Base-by-base conservation (phyloP, 768 basidiomycete species). In the Crassisporium funariophilum region DNA sequence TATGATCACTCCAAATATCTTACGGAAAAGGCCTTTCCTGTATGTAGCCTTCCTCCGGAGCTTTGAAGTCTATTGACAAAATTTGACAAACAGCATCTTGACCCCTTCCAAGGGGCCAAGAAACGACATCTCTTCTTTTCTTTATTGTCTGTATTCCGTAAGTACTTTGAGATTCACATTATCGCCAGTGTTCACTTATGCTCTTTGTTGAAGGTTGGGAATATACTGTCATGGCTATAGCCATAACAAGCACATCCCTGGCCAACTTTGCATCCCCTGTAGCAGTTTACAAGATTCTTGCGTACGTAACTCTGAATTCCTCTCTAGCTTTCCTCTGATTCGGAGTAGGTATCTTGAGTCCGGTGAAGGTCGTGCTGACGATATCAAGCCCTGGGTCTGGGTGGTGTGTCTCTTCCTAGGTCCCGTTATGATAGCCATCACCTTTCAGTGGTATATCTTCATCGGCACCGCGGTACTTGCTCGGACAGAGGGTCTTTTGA, bases 351-450 rank as follows among this genome's bases (percentile, higher is more conserved):
- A 85, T 52, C 64, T 89, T 16, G 84, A 88, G 62, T 71, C 62
- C 4, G 64, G 67, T 8, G 81, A 79, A 46, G 68, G 62, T 15
- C 71, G 81, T 0, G 56, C 65, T 10, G 62, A n/a, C n/a, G n/a
- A 83, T 22, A 73, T 76, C 25, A 50, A 47, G 10, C 86, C 88
- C 0, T 87, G 86, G 80, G 76, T 88, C 8, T 89, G 87, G 86
- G 75, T 88, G 21, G 21, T 66, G 0, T 67, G 67, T 55, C 65
- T 84, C 5, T 77, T 82, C 55, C 35, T 77, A 3, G 82, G 78
- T 17, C 78, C 81, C 7, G 56, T 71, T 3, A 1, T 75, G 4
- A 67, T 64, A 7, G 69, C 77, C 1, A n/a, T 86, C 4, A 56
- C 67, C 31, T 74, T 78, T 48, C 82, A 88, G 52, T 75, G 72